phyloP scores from a whole-genome alignment of 495 filamentous ascomycete species.

The Lentithecium fluviatile region DNA sequence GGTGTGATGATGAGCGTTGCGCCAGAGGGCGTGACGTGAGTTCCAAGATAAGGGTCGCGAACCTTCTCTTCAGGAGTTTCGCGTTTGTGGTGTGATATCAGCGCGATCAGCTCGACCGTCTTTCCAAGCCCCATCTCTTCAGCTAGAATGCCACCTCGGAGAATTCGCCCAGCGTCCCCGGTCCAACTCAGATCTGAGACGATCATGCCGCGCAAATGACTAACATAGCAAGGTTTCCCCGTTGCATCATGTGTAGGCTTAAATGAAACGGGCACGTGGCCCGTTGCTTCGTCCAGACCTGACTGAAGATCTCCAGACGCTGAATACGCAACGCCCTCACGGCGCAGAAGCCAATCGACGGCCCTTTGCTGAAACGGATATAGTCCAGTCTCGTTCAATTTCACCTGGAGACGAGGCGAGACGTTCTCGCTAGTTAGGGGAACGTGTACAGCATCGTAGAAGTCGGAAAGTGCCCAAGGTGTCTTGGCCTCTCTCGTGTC shows the following conservation, averaged over 20 bases:
- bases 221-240: slow-evolving; percentile 44
- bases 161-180: slow-evolving; percentile 33
- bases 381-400: slow-evolving; percentile 51
- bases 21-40: slow-evolving; percentile 47
- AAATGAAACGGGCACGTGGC: slow-evolving; percentile 20
- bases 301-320: slow-evolving; percentile 4
- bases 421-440: slow-evolving; percentile 47
- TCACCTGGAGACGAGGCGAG: slow-evolving; percentile 47
- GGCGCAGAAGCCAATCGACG: slow-evolving; percentile 65
- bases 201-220: slow-evolving; percentile 62
- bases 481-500: background rate
- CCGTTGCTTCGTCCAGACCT: background rate
- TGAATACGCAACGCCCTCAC: slow-evolving; percentile 54
- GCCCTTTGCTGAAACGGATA: slow-evolving; percentile 73
- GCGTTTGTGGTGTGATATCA: slow-evolving; percentile 63
- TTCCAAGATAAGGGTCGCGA: slow-evolving; percentile 38
- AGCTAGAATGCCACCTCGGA: slow-evolving; percentile 68
- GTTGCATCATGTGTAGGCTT: slow-evolving; percentile 22
- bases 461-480: slow-evolving; percentile 50
- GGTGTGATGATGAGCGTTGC: slow-evolving; percentile 90
- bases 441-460: slow-evolving; percentile 65
- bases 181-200: slow-evolving; percentile 54
- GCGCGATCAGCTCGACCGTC: slow-evolving; percentile 80
- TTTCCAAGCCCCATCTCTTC: slow-evolving; percentile 98
- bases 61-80: slow-evolving; percentile 28